These are phyloP conservation scores for Paxillus rubicundulus DNA, from an alignment of 768 basidiomycete species.

Conservation along the genomic window DNA sequence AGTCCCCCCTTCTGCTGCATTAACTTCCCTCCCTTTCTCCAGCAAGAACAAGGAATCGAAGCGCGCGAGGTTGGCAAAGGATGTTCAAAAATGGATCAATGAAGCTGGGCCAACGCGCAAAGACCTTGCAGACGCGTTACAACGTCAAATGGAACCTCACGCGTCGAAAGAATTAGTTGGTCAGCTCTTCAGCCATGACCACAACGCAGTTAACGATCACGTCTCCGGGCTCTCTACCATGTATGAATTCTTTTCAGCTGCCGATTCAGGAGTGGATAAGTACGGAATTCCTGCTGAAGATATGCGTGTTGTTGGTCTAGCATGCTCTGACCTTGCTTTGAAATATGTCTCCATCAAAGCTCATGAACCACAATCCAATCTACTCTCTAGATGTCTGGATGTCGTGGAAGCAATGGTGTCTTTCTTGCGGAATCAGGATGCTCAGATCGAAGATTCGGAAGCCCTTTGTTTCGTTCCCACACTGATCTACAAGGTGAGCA, in stretches of 20 bases:
- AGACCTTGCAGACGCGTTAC: constrained; percentile 82
- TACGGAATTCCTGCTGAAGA: constrained; percentile 45
- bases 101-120: constrained; percentile 81
- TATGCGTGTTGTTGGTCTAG: constrained; percentile 64
- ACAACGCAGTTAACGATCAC: constrained; percentile 91
- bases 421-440: constrained; percentile 68
- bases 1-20: constrained; percentile 31
- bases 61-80: constrained; percentile 66
- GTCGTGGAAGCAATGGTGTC: constrained; percentile 75
- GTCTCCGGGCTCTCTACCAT: constrained; percentile 73
- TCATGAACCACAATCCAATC: constrained; percentile 88
- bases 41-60: constrained; percentile 44
- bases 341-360: constrained; percentile 92
- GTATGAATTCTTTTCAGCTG: constrained; percentile 69
- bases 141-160: constrained; percentile 89
- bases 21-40: constrained; percentile 35
- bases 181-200: constrained; percentile 91
- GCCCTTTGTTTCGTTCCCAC: constrained; percentile 87
- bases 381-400: constrained; percentile 85
- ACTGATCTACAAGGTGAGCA: constrained; percentile 79
- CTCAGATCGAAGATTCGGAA: constrained; percentile 83
- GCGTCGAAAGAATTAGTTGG: constrained; percentile 71
- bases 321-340: constrained; percentile 87
- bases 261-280: constrained; percentile 54
- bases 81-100: constrained; percentile 79